Evolutionary conservation across 2,329 filamentous ascomycete genomes (phyloP).

Genomic region (Cladobotryum protrusum): DNA sequence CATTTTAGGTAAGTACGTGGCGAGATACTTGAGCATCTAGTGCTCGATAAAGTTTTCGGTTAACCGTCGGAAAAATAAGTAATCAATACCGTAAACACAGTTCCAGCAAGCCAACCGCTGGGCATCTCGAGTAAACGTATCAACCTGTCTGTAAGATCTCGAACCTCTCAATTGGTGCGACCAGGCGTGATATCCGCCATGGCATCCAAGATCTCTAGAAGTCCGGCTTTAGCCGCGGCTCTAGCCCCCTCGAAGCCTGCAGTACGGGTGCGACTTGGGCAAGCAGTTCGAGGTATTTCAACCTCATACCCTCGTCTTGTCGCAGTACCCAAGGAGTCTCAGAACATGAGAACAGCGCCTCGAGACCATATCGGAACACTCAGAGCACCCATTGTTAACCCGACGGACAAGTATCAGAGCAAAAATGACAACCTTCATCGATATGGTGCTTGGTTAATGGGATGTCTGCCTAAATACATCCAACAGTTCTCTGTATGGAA

Average conservation of each 20-base stretch:
- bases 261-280: conserved; percentile 34
- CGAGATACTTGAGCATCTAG: neutral
- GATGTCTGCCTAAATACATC: conserved; percentile 92
- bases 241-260: conserved; percentile 46
- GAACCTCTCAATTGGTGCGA: conserved; percentile 1
- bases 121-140: too few relatives aligned
- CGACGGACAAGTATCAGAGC: conserved; percentile 84
- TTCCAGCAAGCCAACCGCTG: neutral
- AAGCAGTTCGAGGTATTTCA: conserved; percentile 44
- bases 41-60: too few relatives aligned
- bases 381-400: conserved; percentile 77
- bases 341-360: conserved; percentile 62
- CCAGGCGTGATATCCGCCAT: conserved; percentile 29
- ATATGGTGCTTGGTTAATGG: conserved; percentile 95
- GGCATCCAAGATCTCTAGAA: conserved; percentile 55
- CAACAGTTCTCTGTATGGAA: conserved; percentile 99
- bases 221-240: conserved; percentile 48
- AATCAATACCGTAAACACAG: conserved; percentile 1
- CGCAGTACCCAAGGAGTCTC: conserved; percentile 52
- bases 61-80: too few relatives aligned
- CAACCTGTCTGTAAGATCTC: too few relatives aligned
- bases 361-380: conserved; percentile 56
- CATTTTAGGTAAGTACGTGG: neutral
- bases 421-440: conserved; percentile 84
- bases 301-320: conserved; percentile 44